Evolutionary conservation across 495 filamentous ascomycete species (phyloP), one percentile per base, ranked within the genome.

Genomic region (Penicillium bovifimosum): DNA sequence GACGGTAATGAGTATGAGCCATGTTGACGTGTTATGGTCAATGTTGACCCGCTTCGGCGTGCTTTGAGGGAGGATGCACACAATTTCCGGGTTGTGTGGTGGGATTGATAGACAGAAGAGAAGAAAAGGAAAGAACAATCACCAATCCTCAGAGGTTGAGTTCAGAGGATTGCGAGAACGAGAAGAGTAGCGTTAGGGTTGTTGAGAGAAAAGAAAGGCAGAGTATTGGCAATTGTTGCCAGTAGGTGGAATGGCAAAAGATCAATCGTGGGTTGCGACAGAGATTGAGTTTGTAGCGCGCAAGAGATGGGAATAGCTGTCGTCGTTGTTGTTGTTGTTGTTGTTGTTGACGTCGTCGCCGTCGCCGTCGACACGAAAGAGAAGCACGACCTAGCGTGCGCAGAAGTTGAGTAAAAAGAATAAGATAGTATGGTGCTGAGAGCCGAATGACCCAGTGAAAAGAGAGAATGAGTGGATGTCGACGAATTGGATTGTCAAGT

Each of bases 1-100:
- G 58, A 36, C 63, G 60, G 39, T 41, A 47, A 47, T 61, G 55
- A 36, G 55, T 53, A 51, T 66, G 63, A 53, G 50, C 47, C 63
- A 66, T 66, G 18, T 38, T 53, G 59, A 24, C 48, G 33, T 6
- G 20, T 53, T 47, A 17, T 8, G 10, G 42, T 18, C 33, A 20
- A 26, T 13, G 16, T 32, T 5, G 3, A 17, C 8, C 11, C 4
- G 20, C 20, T 2, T 24, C 4, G 20, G 4, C 20, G 2, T 24
- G 20, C 20, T 2, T 24, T 24, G 20, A 24, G 20, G 2, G 20
- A 24, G 20, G 20, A 24, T 24, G 20, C 20, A 24, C 20, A 24
- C 20, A 24, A 4, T 4, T 24, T 4, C 20, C 20, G 4, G 20
- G 20, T 24, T 2, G 20, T 2, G 20, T 24, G 20, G 39, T 43